Evolutionary conservation across 371 early-diverging fungal species (phyloP).

Genomic region (Mortierella sp.): DNA sequence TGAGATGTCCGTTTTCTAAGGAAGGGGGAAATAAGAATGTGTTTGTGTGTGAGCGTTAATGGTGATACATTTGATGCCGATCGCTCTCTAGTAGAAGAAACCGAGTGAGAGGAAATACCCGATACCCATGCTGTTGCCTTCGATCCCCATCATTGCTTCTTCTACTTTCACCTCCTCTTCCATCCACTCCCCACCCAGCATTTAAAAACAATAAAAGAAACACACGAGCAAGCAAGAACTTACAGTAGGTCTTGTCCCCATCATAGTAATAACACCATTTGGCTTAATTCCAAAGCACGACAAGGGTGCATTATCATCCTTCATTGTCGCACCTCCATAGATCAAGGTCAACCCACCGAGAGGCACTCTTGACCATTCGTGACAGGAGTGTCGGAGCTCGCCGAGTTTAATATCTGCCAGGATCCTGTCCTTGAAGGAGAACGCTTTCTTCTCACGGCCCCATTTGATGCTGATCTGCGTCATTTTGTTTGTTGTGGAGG

Average conservation of each 20-base stretch:
- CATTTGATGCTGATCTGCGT: conserved; percentile 38
- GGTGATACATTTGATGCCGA: neutral
- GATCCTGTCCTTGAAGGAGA: conserved; percentile 30
- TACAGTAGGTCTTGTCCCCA: conserved; percentile 72
- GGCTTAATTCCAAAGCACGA: conserved; percentile 68
- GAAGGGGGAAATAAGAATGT: neutral
- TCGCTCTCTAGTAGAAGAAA: neutral
- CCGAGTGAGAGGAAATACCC: too few species aligned
- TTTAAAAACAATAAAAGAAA: neutral
- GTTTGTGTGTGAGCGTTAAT: neutral
- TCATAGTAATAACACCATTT: conserved; percentile 63
- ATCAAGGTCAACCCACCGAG: conserved; percentile 50
- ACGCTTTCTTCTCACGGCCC: conserved; percentile 39
- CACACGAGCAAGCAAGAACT: neutral
- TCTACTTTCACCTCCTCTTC: neutral
- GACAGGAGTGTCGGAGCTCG: conserved; percentile 44
- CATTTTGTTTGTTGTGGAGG: conserved; percentile 18
- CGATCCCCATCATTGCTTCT: too few species aligned
- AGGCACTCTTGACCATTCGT: conserved; percentile 46
- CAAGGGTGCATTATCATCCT: conserved; percentile 73
- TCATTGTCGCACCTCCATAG: conserved; percentile 66
- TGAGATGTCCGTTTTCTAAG: conserved; percentile 60
- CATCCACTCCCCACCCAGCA: neutral
- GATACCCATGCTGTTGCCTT: too few species aligned
- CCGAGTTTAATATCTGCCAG: conserved; percentile 43